Evolutionary conservation across 1,284 basidiomycete genomes (phyloP), one percentile per base, ranked within the genome.

Genomic region (Microbotryum silenes-acaulis): DNA sequence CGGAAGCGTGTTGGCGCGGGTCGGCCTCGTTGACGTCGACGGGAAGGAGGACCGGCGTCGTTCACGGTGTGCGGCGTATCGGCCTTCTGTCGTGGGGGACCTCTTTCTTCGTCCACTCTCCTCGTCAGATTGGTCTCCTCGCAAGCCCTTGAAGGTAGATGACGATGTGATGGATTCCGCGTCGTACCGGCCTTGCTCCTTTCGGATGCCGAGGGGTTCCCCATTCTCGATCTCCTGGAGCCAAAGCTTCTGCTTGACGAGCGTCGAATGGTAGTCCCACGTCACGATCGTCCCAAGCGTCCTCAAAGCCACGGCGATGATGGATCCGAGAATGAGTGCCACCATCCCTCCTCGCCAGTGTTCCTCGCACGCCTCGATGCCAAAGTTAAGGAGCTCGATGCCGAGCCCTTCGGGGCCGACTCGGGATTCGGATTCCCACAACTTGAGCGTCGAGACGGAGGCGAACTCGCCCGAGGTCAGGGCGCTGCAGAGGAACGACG

Each of bases 291-390:
- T 52, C 7, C 61, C 63, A 44, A 57, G 57, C 7, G 50, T 37
- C 21, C 66, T 46, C 8, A 65, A 27, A 2, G 42, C 61, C 21
- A 50, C 31, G 14, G 66, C 56, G 48, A 67, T 54, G 20, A 48
- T 46, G 42, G 42, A 45, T 1, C 65, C 65, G 45, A 55, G 27
- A 31, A 67, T 50, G 49, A 67, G 57, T 37, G 52, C 21, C 7
- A 57, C 5, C 56, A 64, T 56, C 8, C 57, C 63, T 8, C n/a
- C 12, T 6, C 52, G 55, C 65, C 65, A 67, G 20, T 12, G 18
- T 12, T 67, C 62, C 16, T 67, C 65, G 60, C 65, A 67, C 42
- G 62, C 52, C 23, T 67, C 65, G 62, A 67, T 49, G 16, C 61
- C 61, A 61, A 59, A 66, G 18, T 45, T 33, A 21, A 60, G 3